Evolutionary conservation across 139 green algal species (phyloP).

Genomic region (Coccomyxa sp.): DNA sequence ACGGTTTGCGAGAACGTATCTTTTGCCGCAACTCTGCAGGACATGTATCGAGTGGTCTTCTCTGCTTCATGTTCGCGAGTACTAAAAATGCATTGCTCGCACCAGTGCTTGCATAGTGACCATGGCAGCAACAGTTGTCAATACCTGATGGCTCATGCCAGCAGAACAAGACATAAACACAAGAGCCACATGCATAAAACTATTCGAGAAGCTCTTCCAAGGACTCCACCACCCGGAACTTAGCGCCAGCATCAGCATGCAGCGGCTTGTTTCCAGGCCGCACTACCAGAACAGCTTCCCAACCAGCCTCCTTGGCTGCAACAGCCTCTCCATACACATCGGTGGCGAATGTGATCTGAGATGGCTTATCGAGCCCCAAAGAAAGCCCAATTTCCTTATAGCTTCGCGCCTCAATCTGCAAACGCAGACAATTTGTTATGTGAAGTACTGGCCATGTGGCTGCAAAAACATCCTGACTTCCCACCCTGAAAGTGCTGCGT

Average conservation of each 20-base stretch:
- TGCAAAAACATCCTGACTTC: background rate
- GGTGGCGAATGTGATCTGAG: slow-evolving; percentile 83
- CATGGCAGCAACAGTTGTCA: background rate
- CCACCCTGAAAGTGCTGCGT: background rate
- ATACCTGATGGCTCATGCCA: background rate
- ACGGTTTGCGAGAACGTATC: too few species aligned
- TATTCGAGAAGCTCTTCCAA: background rate
- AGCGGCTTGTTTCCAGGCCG: slow-evolving; percentile 78
- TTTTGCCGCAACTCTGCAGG: too few species aligned
- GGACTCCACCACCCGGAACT: background rate
- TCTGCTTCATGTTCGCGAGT: too few species aligned
- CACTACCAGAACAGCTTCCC: slow-evolving; percentile 66
- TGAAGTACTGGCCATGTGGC: background rate
- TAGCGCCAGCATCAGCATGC: background rate
- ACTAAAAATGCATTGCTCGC: too few species aligned
- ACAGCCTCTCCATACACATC: slow-evolving; percentile 77
- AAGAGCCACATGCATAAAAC: background rate
- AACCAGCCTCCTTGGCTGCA: slow-evolving; percentile 72
- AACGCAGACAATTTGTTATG: background rate
- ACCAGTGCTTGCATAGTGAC: background rate
- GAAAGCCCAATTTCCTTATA: slow-evolving; percentile 83
- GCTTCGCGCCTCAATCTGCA: slow-evolving; percentile 40
- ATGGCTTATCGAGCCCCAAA: slow-evolving; percentile 63
- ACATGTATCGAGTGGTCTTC: too few species aligned
- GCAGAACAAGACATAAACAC: background rate